These are phyloP conservation scores for Leishmania martiniquensis DNA, from an alignment of 208 protist species.

Conservation along the genomic window DNA sequence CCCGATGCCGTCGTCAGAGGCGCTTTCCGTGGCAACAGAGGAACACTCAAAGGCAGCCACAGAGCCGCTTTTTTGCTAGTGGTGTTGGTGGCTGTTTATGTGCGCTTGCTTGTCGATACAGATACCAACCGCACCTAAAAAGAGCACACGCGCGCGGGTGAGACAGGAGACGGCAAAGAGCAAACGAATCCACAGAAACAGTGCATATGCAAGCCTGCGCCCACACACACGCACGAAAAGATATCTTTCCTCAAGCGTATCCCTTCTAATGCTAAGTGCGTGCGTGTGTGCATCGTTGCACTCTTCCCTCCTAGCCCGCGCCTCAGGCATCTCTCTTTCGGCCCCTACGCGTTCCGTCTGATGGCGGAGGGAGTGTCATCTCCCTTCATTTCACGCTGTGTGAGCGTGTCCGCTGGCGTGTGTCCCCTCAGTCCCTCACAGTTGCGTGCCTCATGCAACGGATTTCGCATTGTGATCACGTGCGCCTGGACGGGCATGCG, in stretches of 20 bases:
- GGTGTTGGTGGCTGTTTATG: background rate
- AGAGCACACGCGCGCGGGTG: background rate
- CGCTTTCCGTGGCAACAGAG: background rate
- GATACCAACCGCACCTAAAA: background rate
- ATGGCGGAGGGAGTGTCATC: background rate
- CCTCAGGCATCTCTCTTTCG: background rate
- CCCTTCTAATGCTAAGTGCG: background rate
- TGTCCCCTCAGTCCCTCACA: background rate
- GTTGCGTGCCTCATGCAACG: background rate
- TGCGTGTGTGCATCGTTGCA: slow-evolving; percentile 2
- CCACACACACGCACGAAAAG: background rate
- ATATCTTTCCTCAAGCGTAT: background rate
- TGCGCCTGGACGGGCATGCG: background rate
- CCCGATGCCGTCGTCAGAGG: background rate
- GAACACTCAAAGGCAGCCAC: background rate
- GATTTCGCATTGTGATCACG: background rate
- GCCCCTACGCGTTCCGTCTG: background rate
- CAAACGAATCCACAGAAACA: background rate
- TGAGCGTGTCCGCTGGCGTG: background rate
- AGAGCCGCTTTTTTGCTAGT: background rate
- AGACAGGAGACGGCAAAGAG: background rate
- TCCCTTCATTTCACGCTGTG: background rate
- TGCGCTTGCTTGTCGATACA: background rate
- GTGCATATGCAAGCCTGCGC: background rate
- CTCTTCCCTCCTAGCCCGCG: background rate